phyloP scores from a whole-genome alignment of 306 rosid genomes.

The Gastrolobium bilobum region DNA sequence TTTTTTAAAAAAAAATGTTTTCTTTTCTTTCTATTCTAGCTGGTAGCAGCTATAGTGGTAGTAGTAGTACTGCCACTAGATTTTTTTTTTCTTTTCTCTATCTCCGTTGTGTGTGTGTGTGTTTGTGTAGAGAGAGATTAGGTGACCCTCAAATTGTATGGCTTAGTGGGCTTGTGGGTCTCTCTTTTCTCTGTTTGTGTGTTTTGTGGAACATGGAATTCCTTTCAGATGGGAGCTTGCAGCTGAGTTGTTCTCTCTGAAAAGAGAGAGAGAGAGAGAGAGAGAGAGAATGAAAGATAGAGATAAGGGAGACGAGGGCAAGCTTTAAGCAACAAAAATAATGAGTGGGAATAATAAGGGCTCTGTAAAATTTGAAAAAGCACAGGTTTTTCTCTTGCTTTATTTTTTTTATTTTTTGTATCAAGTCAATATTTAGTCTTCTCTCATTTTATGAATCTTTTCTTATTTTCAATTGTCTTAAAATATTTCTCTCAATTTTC shows the following conservation, averaged over 20 bases:
- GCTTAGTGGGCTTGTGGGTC: slow-evolving; percentile 81
- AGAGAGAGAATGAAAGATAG: slow-evolving; percentile 53
- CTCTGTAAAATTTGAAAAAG: slow-evolving; percentile 34
- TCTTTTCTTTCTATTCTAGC: slow-evolving; percentile 28
- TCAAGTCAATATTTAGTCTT: slow-evolving; percentile 42
- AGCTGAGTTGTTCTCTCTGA: slow-evolving; percentile 60
- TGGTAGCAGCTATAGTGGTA: slow-evolving; percentile 47
- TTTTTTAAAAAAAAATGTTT: neutral
- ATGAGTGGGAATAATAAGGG: slow-evolving; percentile 80
- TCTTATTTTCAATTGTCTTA: slow-evolving; percentile 35
- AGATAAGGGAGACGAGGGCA: slow-evolving; percentile 65
- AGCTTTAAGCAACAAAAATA: slow-evolving; percentile 95
- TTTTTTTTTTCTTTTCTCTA: slow-evolving; percentile 13
- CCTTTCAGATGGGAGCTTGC: slow-evolving; percentile 79
- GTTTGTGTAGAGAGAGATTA: slow-evolving; percentile 50
- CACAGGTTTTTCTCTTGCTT: slow-evolving; percentile 29
- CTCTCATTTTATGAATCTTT: slow-evolving; percentile 44
- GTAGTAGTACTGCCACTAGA: slow-evolving; percentile 43
- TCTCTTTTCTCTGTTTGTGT: slow-evolving; percentile 58
- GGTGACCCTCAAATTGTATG: slow-evolving; percentile 61
- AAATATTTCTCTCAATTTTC: neutral
- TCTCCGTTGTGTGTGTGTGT: slow-evolving; percentile 43
- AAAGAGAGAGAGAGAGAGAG: slow-evolving; percentile 44
- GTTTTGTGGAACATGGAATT: slow-evolving; percentile 75
- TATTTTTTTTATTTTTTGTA: neutral